Evolutionary conservation across 2,329 filamentous ascomycete species (phyloP), one percentile per base, ranked within the genome.

Genomic region (Diaporthe australafricana): DNA sequence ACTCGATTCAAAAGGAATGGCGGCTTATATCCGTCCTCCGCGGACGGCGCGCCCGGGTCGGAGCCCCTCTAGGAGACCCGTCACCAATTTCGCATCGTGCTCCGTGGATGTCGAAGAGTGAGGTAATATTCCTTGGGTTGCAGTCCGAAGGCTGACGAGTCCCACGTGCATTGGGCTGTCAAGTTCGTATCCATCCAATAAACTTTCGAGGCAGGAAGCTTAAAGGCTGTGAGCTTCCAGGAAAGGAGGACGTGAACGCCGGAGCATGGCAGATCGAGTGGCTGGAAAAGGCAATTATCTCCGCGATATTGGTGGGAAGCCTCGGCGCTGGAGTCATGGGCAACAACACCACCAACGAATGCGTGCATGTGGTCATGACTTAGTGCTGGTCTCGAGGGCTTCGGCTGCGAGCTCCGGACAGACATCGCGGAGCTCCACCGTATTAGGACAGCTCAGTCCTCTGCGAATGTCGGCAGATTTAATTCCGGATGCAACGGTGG

Each of bases 141-240:
- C 60, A 65, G 30, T n/a, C 32, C 45, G 45, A 25, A 9, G 35
- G 22, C n/a, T 32, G 6, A 25, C 60, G 60, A 65, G 3, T 25
- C 48, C 6, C 30, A 38, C 45, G 47, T 48, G 60, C 30, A 27
- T 38, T 35, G n/a, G 27, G 12, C 11, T 50, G 45, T 63, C 60
- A 38, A 48, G 20, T 14, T 63, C 60, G 60, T 63, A 63, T 63
- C 42, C 30, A 20, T 65, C 60, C 60, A 65, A 65, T 50, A 38
- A 27, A 65, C 45, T 50, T n/a, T 38, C n/a, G 30, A 65, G 45
- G 38, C n/a, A 22, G n/a, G 30, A 65, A 65, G 45, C 60, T 65
- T 65, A 65, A 65, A 25, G 45, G n/a, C n/a, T 27, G n/a, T n/a
- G 12, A 38, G 45, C 30, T 50, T 20, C 45, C 30, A 45, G 45